These are phyloP conservation scores for Hypoxylon fuscum DNA, from an alignment of 495 filamentous ascomycete genomes.

Conservation along the genomic window DNA sequence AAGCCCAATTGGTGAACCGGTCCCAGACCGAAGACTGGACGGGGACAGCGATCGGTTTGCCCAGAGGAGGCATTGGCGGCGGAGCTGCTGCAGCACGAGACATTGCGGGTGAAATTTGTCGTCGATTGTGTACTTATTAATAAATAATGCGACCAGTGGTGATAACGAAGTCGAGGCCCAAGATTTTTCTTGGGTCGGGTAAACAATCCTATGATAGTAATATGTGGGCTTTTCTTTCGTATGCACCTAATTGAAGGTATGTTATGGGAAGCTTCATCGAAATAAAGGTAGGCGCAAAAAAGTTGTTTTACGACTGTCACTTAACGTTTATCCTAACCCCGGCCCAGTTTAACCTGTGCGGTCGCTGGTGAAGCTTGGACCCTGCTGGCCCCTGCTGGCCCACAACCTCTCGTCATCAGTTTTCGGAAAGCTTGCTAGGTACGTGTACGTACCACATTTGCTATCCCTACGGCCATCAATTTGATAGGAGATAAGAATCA, in stretches of 20 bases:
- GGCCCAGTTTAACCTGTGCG: constrained; percentile 42
- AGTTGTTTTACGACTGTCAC: constrained; percentile 13
- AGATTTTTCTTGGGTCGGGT: background rate
- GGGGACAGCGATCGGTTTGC: constrained; percentile 48
- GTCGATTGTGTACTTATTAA: no score
- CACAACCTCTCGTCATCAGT: constrained; percentile 33
- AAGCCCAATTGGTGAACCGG: constrained; percentile 88
- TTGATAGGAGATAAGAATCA: constrained; percentile 1
- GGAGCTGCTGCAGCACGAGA: constrained; percentile 52
- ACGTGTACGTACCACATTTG: constrained; percentile 33
- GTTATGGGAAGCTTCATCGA: background rate
- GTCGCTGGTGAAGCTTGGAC: constrained; percentile 25
- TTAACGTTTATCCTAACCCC: constrained; percentile 10
- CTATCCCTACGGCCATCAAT: constrained; percentile 6
- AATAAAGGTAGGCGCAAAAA: constrained; percentile 20
- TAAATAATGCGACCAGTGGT: no score
- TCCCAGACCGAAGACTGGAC: constrained; percentile 80
- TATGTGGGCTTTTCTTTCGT: constrained; percentile 1
- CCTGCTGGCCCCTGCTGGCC: constrained; percentile 26
- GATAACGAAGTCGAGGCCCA: constrained; percentile 9
- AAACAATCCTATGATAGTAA: background rate
- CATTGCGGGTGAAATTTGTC: constrained; percentile 46
- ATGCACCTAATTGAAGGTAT: no score
- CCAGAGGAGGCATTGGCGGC: constrained; percentile 51
- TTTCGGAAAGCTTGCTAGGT: constrained; percentile 1